phyloP scores from a whole-genome alignment of 768 basidiomycete genomes.

The Mycena vitilis region DNA sequence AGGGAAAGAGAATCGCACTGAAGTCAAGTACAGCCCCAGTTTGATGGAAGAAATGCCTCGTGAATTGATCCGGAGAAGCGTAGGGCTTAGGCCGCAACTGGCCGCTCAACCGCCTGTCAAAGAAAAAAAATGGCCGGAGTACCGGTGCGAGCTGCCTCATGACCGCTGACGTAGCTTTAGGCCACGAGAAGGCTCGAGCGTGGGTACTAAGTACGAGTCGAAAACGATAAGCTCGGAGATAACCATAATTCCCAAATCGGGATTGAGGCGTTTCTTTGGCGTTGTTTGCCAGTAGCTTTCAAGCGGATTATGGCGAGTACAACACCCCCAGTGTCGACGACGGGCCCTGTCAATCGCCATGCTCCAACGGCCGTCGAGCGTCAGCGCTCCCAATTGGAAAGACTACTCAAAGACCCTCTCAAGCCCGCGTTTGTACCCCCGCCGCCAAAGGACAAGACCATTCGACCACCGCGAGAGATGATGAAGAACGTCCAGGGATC shows the following conservation, averaged over 20 bases:
- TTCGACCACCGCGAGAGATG: conserved; percentile 90
- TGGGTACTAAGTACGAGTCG: neutral
- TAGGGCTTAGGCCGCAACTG: too few species aligned
- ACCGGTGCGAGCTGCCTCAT: too few species aligned
- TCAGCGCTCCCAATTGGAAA: conserved; percentile 78
- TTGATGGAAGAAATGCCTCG: neutral
- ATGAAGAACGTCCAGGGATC: conserved; percentile 99
- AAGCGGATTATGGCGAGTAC: neutral
- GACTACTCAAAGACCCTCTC: conserved; percentile 88
- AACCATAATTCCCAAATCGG: neutral
- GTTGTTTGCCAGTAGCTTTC: neutral
- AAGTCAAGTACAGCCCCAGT: conserved; percentile 2
- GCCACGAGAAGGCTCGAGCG: too few species aligned
- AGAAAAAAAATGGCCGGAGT: too few species aligned
- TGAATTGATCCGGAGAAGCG: neutral
- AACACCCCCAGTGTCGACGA: conserved; percentile 37
- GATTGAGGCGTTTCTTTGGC: conserved; percentile 15
- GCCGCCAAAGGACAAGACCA: conserved; percentile 84
- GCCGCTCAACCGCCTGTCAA: too few species aligned
- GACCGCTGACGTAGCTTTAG: too few species aligned
- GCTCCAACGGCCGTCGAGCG: conserved; percentile 65
- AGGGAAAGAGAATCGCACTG: neutral
- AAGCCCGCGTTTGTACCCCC: conserved; percentile 85
- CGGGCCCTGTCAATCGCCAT: conserved; percentile 56
- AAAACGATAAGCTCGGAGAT: neutral